Evolutionary conservation across 2,329 filamentous ascomycete species (phyloP).

Genomic region (Alternaria sp.): DNA sequence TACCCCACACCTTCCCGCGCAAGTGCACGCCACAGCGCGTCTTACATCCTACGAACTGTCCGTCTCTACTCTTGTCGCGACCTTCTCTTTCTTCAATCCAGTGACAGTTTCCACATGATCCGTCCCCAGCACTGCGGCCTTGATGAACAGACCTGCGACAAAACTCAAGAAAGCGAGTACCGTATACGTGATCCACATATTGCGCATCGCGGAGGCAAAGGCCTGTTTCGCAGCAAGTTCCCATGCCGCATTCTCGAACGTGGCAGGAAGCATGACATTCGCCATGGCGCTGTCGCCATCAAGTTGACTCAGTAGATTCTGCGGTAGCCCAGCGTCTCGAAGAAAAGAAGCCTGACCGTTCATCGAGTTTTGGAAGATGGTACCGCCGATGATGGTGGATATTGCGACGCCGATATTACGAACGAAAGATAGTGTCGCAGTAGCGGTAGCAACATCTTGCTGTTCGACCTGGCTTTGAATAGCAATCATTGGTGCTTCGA

Average conservation of each 20-base stretch:
- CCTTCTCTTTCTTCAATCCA: slow-evolving; percentile 47
- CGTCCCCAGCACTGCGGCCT: slow-evolving; percentile 47
- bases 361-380: slow-evolving; percentile 66
- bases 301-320: slow-evolving; percentile 56
- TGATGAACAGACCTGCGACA: slow-evolving; percentile 48
- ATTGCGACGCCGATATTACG: slow-evolving; percentile 54
- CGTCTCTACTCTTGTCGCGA: background rate
- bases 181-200: slow-evolving; percentile 58
- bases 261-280: slow-evolving; percentile 62
- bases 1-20: background rate
- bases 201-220: slow-evolving; percentile 52
- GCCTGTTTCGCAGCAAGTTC: slow-evolving; percentile 51
- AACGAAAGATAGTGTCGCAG: slow-evolving; percentile 58
- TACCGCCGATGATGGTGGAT: slow-evolving; percentile 58
- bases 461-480: slow-evolving; percentile 61
- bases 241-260: slow-evolving; percentile 55
- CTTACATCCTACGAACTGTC: background rate
- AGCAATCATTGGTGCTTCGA: slow-evolving; percentile 62
- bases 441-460: slow-evolving; percentile 59
- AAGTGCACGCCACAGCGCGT: background rate
- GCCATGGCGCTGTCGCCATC: slow-evolving; percentile 66
- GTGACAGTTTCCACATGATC: slow-evolving; percentile 57
- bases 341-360: slow-evolving; percentile 58
- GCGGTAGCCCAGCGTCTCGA: slow-evolving; percentile 56
- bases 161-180: slow-evolving; percentile 49